A percentile compares a stretch with the other conserved stretches of the same genome.
phyloP scores from a whole-genome alignment of 345 rosid species.

The Citrus maxima region DNA sequence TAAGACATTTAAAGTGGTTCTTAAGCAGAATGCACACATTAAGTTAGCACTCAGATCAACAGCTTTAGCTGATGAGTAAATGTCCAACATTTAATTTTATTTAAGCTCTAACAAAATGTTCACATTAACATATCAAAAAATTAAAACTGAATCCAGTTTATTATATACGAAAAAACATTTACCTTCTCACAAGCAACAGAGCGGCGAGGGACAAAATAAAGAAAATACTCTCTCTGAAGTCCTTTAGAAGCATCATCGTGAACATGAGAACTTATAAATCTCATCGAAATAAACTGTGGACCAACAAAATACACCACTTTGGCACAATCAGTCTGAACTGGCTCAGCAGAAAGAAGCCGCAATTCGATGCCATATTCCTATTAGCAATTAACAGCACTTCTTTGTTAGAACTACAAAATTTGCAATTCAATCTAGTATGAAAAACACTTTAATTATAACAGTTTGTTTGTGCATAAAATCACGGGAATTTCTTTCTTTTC shows the following conservation, averaged over 20 bases:
- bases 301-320: conserved; percentile 88
- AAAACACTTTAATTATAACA: background rate
- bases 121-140: background rate
- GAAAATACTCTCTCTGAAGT: conserved; percentile 76
- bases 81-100: background rate
- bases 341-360: conserved; percentile 74
- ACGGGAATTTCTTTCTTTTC: background rate
- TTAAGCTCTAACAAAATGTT: background rate
- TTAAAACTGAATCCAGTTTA: background rate
- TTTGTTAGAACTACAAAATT: background rate
- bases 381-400: conserved; percentile 5
- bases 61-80: background rate
- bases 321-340: conserved; percentile 77
- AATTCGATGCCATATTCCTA: conserved; percentile 91
- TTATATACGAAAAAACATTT: conserved; percentile 4
- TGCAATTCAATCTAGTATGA: background rate
- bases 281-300: conserved; percentile 67
- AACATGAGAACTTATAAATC: conserved; percentile 64
- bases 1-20: background rate
- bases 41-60: background rate
- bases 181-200: conserved; percentile 98
- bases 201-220: conserved; percentile 96
- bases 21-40: background rate
- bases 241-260: conserved; percentile 71
- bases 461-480: background rate